Evolutionary conservation across 768 basidiomycete genomes (phyloP).

Genomic region (Crucibulum laeve): DNA sequence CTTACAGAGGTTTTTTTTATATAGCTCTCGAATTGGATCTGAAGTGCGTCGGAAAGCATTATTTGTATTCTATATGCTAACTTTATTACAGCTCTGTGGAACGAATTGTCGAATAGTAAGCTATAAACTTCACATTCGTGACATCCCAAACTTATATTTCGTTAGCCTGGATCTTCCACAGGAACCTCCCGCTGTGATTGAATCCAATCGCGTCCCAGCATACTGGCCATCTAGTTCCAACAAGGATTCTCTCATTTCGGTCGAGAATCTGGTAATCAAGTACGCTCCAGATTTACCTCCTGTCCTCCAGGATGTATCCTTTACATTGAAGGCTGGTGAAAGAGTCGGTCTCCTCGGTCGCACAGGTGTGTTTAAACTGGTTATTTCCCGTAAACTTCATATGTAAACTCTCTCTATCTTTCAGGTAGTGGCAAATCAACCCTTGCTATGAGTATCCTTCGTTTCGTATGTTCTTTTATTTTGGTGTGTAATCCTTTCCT

Average conservation of each 20-base stretch:
- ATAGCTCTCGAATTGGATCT: slow-evolving; percentile 68
- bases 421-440: slow-evolving; percentile 78
- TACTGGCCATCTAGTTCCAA: slow-evolving; percentile 86
- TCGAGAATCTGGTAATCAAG: slow-evolving; percentile 75
- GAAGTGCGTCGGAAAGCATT: slow-evolving; percentile 43
- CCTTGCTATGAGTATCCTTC: slow-evolving; percentile 79
- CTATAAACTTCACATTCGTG: neutral
- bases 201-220: slow-evolving; percentile 74
- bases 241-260: slow-evolving; percentile 52
- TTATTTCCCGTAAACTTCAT: neutral
- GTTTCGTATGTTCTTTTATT: slow-evolving; percentile 54
- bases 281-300: slow-evolving; percentile 83
- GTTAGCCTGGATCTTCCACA: slow-evolving; percentile 70
- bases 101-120: slow-evolving; percentile 81
- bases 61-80: neutral
- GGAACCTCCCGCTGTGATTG: slow-evolving; percentile 76
- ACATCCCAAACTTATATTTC: neutral
- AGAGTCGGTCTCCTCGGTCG: slow-evolving; percentile 78
- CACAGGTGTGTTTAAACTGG: slow-evolving; percentile 40
- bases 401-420: neutral
- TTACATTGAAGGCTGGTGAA: slow-evolving; percentile 66
- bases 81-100: slow-evolving; percentile 67
- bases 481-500: neutral
- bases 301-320: slow-evolving; percentile 73
- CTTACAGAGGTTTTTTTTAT: slow-evolving; percentile 27